A percentile compares a stretch with the other conserved stretches of the same genome.
phyloP scores from a whole-genome alignment of 2,329 filamentous ascomycete species.

The Paradendryphiella salina region DNA sequence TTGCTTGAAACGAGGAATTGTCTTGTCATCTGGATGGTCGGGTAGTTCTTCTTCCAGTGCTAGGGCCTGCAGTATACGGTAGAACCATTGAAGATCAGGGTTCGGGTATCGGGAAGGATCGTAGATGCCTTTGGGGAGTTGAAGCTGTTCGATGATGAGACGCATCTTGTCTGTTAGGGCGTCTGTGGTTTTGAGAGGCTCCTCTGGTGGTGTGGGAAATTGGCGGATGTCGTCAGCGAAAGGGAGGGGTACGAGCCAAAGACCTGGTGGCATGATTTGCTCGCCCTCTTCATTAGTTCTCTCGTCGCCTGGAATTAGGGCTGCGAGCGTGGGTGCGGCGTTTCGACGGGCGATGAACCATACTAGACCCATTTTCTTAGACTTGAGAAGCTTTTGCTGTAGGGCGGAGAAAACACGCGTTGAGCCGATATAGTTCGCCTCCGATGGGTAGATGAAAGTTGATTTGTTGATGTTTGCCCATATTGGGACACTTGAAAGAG shows the following conservation, averaged over 20 bases:
- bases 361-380: slow-evolving; percentile 79
- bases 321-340: slow-evolving; percentile 76
- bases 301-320: slow-evolving; percentile 75
- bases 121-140: slow-evolving; percentile 83
- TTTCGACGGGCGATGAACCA: slow-evolving; percentile 89
- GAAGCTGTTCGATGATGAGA: slow-evolving; percentile 78
- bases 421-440: slow-evolving; percentile 86
- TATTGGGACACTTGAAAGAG: slow-evolving; percentile 69
- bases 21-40: slow-evolving; percentile 73
- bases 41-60: slow-evolving; percentile 91
- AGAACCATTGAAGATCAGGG: slow-evolving; percentile 94
- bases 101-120: slow-evolving; percentile 89
- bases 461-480: slow-evolving; percentile 88
- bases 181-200: slow-evolving; percentile 57
- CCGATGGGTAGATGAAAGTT: slow-evolving; percentile 90
- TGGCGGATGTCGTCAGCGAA: slow-evolving; percentile 86
- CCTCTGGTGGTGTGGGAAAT: slow-evolving; percentile 65
- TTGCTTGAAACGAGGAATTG: slow-evolving; percentile 79
- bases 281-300: slow-evolving; percentile 65
- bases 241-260: slow-evolving; percentile 87
- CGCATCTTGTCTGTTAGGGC: slow-evolving; percentile 80
- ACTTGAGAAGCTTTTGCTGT: slow-evolving; percentile 80
- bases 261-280: slow-evolving; percentile 74
- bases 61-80: slow-evolving; percentile 86
- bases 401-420: slow-evolving; percentile 90